Base-by-base conservation (phyloP, 2,329 filamentous ascomycete species). In the Elsinoe fawcettii region DNA sequence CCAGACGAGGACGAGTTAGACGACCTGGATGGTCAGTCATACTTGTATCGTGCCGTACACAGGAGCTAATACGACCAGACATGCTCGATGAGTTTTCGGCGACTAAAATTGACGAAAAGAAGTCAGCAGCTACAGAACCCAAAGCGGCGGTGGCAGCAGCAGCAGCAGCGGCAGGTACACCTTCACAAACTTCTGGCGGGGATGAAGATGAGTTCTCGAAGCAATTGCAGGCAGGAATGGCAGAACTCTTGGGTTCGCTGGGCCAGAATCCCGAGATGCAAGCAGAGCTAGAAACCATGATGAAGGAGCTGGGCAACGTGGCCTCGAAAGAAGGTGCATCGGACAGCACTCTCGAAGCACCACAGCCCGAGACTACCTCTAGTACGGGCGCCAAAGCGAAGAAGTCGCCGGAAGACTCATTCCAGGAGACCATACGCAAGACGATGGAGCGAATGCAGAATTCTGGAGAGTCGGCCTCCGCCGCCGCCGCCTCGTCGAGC, bases 401-500 rank as follows among this genome's bases (percentile, higher is more conserved):
- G 20, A 59, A 60, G 30, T 9, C 59, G 8, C 43, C 54, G 11
- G 55, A 61, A 41, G 73, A 74, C 25, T 71, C 75, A 37, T 99
- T 99, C 71, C 90, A 95, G 68, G 90, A 96, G 59, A 95, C 89
- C 0, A 97, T 99, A 65, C 85, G 87, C 60, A 84, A 84, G 65
- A 97, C 93, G 0, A 96, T 99, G 87, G 89, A 95, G 73, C 87
- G 93, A 51, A 96, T 99, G 90, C 88, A 95, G 66, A 82, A 83
- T 32, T 96, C 90, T 0, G 90, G 88, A 1, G 85, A 92, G 39
- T 86, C 90, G 63, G 91, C 91, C 3, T 90, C 88, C 0, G 87
- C 88, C 2, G 81, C 81, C 0, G 65, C 67, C 1, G 58, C 60
- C 9, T 51, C 59, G 11, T 77, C 80, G 5, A 77, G 77, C 0